Percentiles rank a stretch among this genome's conserved stretches.
Conservation (phyloP, 805 yeast genomes). For the Ogataea chonburiensis region DNA sequence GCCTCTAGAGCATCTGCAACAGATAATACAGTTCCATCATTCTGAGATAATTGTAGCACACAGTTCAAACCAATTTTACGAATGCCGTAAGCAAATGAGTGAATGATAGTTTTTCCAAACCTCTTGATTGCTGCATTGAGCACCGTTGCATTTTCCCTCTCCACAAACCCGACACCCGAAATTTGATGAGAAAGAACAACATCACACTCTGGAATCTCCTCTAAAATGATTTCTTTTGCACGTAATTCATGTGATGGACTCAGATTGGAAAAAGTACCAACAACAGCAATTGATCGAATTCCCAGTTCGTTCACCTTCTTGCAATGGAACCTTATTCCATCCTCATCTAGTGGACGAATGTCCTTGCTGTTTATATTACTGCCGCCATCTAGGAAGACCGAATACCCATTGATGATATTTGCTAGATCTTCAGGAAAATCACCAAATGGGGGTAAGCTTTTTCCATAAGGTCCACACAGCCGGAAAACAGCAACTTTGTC, state of each 20-base stretch:
- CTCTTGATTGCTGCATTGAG: constrained; percentile 7
- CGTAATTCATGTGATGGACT: constrained; percentile 3
- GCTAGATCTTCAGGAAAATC: constrained; percentile 8
- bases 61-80: constrained; percentile 3
- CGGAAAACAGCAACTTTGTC: constrained; percentile 7
- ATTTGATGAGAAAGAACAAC: constrained; percentile 7
- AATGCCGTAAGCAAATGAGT: constrained; percentile 2
- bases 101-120: constrained; percentile 3
- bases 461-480: constrained; percentile 5
- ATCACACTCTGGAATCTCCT: constrained; percentile 4
- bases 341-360: constrained; percentile 3
- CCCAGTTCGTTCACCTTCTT: neutral
- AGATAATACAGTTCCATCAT: constrained; percentile 8
- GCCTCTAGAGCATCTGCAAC: constrained; percentile 5
- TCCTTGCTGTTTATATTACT: constrained; percentile 3
- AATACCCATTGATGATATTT: constrained; percentile 3
- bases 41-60: constrained; percentile 3
- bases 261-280: constrained; percentile 6
- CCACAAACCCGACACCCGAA: constrained; percentile 5
- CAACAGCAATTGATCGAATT: constrained; percentile 2
- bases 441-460: constrained; percentile 4
- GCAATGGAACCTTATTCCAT: constrained; percentile 3
- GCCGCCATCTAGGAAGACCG: constrained; percentile 5
- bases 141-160: constrained; percentile 6
- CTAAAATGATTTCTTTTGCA: neutral